Evolutionary conservation across 108 stramenopile genomes (phyloP), one percentile per base, ranked within the genome.

Genomic region (Tribonema minus): DNA sequence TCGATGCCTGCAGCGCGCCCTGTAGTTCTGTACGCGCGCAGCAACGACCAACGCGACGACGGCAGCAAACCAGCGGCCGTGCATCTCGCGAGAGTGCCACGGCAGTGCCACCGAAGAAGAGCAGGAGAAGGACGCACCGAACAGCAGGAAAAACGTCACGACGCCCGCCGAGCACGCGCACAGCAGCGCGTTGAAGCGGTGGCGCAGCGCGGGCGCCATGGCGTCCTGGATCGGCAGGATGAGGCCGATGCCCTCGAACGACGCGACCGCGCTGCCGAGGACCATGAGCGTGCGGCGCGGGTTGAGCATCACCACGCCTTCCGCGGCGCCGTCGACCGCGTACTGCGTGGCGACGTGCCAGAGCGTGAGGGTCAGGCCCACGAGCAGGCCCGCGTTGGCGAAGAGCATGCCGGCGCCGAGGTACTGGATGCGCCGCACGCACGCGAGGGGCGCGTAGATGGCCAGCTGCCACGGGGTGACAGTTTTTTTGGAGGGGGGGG

Each of bases 181-280:
- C 0, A 79, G 68, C 30, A 68, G 38, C n/a, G 77, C 60, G 15
- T 46, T 46, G 58, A 79, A 38, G 3, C 60, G 66, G 23, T 67
- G 15, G 20, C 68, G 46, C 68, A 61, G 33, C 25, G n/a, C n/a
- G n/a, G n/a, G n/a, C n/a, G 68, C 67, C 67, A 79, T 68, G 28
- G 77, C 77, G 32, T 79, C 77, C 63, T 75, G 31, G 29, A 75
- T 66, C 23, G 73, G 73, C 25, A 75, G 37, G 40, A 75, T 60
- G 27, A 75, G 64, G 29, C 73, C 73, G 41, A 66, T 75, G 15
- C 73, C 73, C 46, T 75, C 73, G 31, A 65, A 75, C 35, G 59
- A 66, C 30, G 41, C 73, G 2, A 75, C 73, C 30, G 37, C 73
- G 15, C 59, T 33, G 15, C 73, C 73, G 5, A 66, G 32, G 15